These are phyloP conservation scores for Fusarium domesticum DNA, from an alignment of 2,329 filamentous ascomycete species.

Conservation along the genomic window DNA sequence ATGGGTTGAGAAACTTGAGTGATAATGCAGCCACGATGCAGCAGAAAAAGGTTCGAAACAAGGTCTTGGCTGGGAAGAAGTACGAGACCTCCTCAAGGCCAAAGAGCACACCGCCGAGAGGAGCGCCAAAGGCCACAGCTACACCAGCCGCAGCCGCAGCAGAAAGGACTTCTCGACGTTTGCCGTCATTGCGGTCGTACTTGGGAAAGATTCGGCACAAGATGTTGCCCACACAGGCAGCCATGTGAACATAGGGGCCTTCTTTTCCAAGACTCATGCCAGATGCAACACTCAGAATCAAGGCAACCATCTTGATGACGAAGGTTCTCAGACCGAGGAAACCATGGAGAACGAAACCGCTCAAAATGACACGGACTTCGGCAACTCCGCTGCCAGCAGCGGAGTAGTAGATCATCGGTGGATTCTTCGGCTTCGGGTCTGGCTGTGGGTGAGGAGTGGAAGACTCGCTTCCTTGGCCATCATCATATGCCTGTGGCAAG, in stretches of 20 bases:
- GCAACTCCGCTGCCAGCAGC: conserved; percentile 95
- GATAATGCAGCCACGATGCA: conserved; percentile 91
- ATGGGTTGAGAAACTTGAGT: conserved; percentile 92
- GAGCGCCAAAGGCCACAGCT: conserved; percentile 90
- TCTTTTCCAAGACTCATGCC: conserved; percentile 94
- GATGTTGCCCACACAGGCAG: conserved; percentile 92
- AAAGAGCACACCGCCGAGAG: conserved; percentile 83
- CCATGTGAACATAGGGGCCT: conserved; percentile 94
- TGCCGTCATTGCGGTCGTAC: conserved; percentile 91
- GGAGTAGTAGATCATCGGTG: conserved; percentile 91
- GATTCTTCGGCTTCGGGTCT: conserved; percentile 37
- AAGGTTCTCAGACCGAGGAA: conserved; percentile 89
- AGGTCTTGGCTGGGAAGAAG: conserved; percentile 95
- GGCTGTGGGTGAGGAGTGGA: conserved; percentile 43
- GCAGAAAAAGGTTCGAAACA: conserved; percentile 97
- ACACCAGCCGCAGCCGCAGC: conserved; percentile 90
- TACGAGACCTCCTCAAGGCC: conserved; percentile 94
- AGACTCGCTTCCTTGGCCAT: conserved; percentile 43
- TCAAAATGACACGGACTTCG: conserved; percentile 96
- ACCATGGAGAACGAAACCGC: conserved; percentile 93
- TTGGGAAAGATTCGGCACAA: conserved; percentile 90
- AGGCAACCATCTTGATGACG: conserved; percentile 75
- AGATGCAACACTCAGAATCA: conserved; percentile 87
- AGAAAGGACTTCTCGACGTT: conserved; percentile 89
- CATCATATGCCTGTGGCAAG: conserved; percentile 36